Percentiles rank a stretch among this genome's conserved stretches.
These are phyloP conservation scores for Blastocystis sp. DNA, from an alignment of 352 stramenopile genomes.

Conservation along the genomic window DNA sequence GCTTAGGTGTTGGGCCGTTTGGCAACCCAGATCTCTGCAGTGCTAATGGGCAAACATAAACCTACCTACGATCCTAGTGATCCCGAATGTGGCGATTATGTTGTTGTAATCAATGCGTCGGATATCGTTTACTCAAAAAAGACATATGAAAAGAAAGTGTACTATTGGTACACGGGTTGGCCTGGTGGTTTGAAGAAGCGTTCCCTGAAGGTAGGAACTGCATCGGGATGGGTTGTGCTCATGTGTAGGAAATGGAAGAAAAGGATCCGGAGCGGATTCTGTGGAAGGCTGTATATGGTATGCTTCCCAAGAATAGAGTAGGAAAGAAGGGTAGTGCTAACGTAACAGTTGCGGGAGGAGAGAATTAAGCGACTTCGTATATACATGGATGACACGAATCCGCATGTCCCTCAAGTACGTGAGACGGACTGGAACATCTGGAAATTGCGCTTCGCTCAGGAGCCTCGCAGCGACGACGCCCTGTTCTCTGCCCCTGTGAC, in stretches of 20 bases:
- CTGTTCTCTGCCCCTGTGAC: not conserved
- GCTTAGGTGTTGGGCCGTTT: conserved; percentile 36
- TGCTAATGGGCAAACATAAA: conserved; percentile 56
- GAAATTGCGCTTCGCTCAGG: not conserved
- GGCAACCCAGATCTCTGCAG: conserved; percentile 41
- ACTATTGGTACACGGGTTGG: conserved; percentile 53
- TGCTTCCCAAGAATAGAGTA: conserved; percentile 54
- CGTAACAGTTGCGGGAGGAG: conserved; percentile 21
- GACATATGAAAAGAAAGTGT: conserved; percentile 57
- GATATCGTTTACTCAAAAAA: conserved; percentile 56
- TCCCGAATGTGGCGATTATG: conserved; percentile 54
- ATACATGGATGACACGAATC: conserved; percentile 46
- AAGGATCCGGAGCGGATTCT: conserved; percentile 48
- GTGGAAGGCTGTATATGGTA: conserved; percentile 53
- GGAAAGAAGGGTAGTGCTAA: not conserved
- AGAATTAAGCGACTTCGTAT: conserved; percentile 47
- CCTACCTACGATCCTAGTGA: conserved; percentile 50
- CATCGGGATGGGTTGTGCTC: not conserved
- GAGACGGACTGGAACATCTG: conserved; percentile 30
- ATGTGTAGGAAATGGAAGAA: conserved; percentile 40
- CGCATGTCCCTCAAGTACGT: conserved; percentile 52
- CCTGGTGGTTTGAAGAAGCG: conserved; percentile 52
- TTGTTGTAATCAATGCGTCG: conserved; percentile 51
- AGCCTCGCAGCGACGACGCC: conserved; percentile 22
- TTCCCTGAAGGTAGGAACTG: conserved; percentile 10